Evolutionary conservation across 805 yeast species (phyloP).

Genomic region (Blastobotrys terrestris): DNA sequence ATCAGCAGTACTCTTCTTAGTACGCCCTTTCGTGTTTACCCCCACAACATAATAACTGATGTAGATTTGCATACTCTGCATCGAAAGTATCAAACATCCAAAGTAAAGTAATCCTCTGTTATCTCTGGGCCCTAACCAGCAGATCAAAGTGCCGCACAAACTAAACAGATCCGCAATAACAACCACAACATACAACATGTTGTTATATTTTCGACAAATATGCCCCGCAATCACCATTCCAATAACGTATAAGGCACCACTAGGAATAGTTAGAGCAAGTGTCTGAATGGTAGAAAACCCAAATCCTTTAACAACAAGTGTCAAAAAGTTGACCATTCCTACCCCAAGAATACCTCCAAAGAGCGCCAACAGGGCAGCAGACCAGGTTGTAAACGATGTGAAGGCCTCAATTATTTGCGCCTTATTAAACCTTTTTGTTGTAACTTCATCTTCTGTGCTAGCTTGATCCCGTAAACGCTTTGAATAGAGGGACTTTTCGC

Average conservation of each 20-base stretch:
- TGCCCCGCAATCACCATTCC: constrained; percentile 5
- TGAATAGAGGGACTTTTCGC: constrained; percentile 47
- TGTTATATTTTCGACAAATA: constrained; percentile 8
- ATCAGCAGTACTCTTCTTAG: constrained; percentile 46
- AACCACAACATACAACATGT: constrained; percentile 5
- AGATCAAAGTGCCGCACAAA: constrained; percentile 10
- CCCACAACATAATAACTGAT: constrained; percentile 34
- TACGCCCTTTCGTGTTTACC: constrained; percentile 46
- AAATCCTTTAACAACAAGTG: constrained; percentile 36
- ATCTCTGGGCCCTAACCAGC: constrained; percentile 11
- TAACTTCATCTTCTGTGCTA: constrained; percentile 33
- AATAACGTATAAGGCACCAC: constrained; percentile 30
- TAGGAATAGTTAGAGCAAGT: constrained; percentile 43
- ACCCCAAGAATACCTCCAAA: too few relatives aligned
- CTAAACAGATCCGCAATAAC: constrained; percentile 8
- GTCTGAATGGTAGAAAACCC: constrained; percentile 30
- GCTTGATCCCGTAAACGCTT: constrained; percentile 35
- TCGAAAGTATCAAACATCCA: constrained; percentile 11
- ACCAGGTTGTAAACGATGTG: constrained; percentile 41
- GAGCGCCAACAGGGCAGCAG: constrained; percentile 35
- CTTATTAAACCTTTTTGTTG: constrained; percentile 40
- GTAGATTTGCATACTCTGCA: constrained; percentile 10
- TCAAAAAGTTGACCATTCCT: constrained; percentile 39
- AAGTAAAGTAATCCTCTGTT: constrained; percentile 5
- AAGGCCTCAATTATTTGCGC: constrained; percentile 43